Percentiles rank a stretch among this genome's conserved stretches.
Conservation (phyloP, 1,284 basidiomycete species). For the Cutaneotrichosporon sp. region DNA sequence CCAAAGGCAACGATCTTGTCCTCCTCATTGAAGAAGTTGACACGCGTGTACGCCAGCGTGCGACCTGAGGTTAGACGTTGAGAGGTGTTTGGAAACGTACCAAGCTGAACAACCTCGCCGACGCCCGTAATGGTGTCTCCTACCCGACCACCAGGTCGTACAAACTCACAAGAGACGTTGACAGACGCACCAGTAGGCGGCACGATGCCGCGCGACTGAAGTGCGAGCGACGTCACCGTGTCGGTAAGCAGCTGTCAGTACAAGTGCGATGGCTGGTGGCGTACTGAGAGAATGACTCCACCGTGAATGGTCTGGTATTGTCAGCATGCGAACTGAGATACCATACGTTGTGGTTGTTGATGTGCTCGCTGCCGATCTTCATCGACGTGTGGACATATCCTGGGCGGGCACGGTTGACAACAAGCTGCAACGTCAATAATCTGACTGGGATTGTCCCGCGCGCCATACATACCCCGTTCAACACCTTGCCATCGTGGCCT, state of each 20-base stretch:
- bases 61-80: constrained; percentile 21
- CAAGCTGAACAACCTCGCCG: constrained; percentile 42
- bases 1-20: constrained; percentile 45
- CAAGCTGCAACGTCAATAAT: constrained; percentile 23
- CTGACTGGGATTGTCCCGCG: no score
- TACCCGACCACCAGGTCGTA: constrained; percentile 40
- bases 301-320: constrained; percentile 45
- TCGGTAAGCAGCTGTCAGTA: constrained; percentile 37
- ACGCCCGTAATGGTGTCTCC: constrained; percentile 36
- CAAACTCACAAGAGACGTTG: constrained; percentile 46
- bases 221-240: constrained; percentile 44
- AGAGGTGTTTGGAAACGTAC: constrained; percentile 17
- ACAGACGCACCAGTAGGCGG: constrained; percentile 45
- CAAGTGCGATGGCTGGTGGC: neutral
- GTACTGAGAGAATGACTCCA: constrained; percentile 43
- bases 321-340: constrained; percentile 1
- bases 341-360: constrained; percentile 47
- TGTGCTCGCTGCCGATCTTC: constrained; percentile 37
- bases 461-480: constrained; percentile 1
- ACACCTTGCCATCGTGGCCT: constrained; percentile 27
- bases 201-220: constrained; percentile 43
- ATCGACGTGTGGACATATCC: constrained; percentile 40
- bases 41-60: constrained; percentile 38
- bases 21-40: constrained; percentile 37
- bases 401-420: constrained; percentile 26